phyloP scores from a whole-genome alignment of 805 yeast species.

The Candida glaebosa region DNA sequence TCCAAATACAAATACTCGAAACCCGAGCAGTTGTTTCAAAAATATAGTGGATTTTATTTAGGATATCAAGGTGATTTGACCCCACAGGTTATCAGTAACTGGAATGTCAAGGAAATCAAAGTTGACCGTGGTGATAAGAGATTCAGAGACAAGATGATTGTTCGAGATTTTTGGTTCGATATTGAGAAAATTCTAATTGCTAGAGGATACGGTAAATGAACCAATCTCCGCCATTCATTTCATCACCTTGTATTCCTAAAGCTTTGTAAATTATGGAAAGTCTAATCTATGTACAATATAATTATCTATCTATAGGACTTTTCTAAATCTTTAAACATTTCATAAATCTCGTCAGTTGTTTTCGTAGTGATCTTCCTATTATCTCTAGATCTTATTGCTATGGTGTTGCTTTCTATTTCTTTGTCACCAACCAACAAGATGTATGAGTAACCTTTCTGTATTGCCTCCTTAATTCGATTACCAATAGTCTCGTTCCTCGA shows the following conservation, averaged over 20 bases:
- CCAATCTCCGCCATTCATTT: background rate
- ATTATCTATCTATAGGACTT: conserved; percentile 35
- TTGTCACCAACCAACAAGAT: conserved; percentile 85
- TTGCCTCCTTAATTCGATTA: conserved; percentile 74
- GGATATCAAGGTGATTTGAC: conserved; percentile 74
- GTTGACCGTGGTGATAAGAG: conserved; percentile 76
- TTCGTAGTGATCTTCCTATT: conserved; percentile 43
- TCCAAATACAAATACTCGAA: conserved; percentile 78
- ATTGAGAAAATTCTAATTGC: conserved; percentile 70
- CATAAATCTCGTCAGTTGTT: conserved; percentile 48
- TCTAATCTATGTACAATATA: background rate
- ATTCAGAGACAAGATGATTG: conserved; percentile 85
- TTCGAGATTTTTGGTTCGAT: conserved; percentile 79
- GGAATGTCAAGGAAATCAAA: conserved; percentile 82
- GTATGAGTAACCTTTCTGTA: conserved; percentile 69
- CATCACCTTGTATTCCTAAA: background rate
- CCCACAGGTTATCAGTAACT: conserved; percentile 70
- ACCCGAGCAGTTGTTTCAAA: conserved; percentile 78
- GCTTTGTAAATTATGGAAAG: background rate
- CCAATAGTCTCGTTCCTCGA: conserved; percentile 75
- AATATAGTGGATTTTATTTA: conserved; percentile 77
- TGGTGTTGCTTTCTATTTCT: conserved; percentile 58
- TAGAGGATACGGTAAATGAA: conserved; percentile 49
- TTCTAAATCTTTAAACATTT: conserved; percentile 55
- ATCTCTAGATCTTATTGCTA: conserved; percentile 62